Evolutionary conservation across 768 basidiomycete genomes (phyloP).

Genomic region (Leccinum variicolor): DNA sequence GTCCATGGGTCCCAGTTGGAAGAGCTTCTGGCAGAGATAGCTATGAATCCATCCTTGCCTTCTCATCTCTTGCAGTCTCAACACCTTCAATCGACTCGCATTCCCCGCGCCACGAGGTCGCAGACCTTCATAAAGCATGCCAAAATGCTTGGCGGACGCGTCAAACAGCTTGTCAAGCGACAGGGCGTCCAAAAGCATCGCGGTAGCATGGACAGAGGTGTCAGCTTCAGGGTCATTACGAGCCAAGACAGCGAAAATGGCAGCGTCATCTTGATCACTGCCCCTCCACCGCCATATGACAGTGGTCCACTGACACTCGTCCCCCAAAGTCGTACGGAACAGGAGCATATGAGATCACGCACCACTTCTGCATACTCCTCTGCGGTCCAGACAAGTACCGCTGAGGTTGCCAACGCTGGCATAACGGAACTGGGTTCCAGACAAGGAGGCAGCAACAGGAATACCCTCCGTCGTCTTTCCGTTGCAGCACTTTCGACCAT

Average conservation of each 20-base stretch:
- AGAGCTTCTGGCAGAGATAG: conserved; percentile 9
- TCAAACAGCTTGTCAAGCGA: conserved; percentile 26
- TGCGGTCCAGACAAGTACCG: conserved; percentile 9
- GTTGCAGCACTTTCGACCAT: conserved; percentile 31
- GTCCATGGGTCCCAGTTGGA: background rate
- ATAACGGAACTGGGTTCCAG: conserved; percentile 12
- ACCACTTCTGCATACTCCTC: conserved; percentile 26
- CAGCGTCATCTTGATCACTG: conserved; percentile 30
- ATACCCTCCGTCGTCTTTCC: conserved; percentile 28
- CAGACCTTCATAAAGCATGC: conserved; percentile 23
- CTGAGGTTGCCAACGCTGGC: conserved; percentile 5
- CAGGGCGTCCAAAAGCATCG: conserved; percentile 8
- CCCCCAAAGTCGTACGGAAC: conserved; percentile 5
- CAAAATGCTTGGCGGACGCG: conserved; percentile 26
- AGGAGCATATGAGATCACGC: conserved; percentile 12
- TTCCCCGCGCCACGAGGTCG: conserved; percentile 11
- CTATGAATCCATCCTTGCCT: conserved; percentile 3
- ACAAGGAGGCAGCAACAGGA: conserved; percentile 16
- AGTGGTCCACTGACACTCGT: background rate
- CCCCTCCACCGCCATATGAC: conserved; percentile 28
- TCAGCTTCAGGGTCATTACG: conserved; percentile 18
- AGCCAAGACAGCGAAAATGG: conserved; percentile 29
- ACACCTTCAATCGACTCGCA: background rate
- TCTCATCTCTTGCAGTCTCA: conserved; percentile 6
- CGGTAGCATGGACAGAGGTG: conserved; percentile 19